Evolutionary conservation across 768 basidiomycete species (phyloP).

Genomic region (Boletus bicolor): DNA sequence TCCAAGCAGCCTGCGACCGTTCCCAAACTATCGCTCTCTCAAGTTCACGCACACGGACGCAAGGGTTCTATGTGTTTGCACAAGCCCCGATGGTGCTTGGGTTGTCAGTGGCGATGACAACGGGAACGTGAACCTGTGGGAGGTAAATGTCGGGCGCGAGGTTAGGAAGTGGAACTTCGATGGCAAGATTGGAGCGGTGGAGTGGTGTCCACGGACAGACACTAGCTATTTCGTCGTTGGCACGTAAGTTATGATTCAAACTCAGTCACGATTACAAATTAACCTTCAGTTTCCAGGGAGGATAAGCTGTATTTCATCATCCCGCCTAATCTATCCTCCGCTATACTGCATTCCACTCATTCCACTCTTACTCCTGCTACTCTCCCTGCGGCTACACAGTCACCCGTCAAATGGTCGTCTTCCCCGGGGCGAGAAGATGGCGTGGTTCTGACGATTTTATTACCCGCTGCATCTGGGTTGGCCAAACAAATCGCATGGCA

Average conservation of each 20-base stretch:
- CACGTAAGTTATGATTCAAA: constrained; percentile 51
- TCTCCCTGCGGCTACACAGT: constrained; percentile 59
- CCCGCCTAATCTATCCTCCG: constrained; percentile 70
- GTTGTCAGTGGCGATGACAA: constrained; percentile 87
- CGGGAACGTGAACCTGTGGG: constrained; percentile 87
- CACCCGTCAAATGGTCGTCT: constrained; percentile 69
- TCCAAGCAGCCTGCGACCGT: constrained; percentile 86
- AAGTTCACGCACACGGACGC: constrained; percentile 63
- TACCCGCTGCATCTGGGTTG: constrained; percentile 65
- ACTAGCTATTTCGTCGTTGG: constrained; percentile 76
- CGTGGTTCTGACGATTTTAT: constrained; percentile 56
- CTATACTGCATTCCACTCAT: constrained; percentile 57
- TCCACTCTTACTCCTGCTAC: constrained; percentile 58
- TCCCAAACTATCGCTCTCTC: constrained; percentile 84
- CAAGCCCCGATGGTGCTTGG: constrained; percentile 91
- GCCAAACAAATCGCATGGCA: constrained; percentile 90
- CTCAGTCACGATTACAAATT: constrained; percentile 4
- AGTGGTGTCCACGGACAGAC: constrained; percentile 92
- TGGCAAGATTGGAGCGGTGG: constrained; percentile 75
- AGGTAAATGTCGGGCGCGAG: constrained; percentile 84
- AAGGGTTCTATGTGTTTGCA: constrained; percentile 68
- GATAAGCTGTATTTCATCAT: constrained; percentile 76
- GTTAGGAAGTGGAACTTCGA: constrained; percentile 84
- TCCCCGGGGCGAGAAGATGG: constrained; percentile 46
- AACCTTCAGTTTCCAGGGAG: constrained; percentile 50